Base-by-base conservation (phyloP, 148 eudicot genomes). In the Cornus suecica region DNA sequence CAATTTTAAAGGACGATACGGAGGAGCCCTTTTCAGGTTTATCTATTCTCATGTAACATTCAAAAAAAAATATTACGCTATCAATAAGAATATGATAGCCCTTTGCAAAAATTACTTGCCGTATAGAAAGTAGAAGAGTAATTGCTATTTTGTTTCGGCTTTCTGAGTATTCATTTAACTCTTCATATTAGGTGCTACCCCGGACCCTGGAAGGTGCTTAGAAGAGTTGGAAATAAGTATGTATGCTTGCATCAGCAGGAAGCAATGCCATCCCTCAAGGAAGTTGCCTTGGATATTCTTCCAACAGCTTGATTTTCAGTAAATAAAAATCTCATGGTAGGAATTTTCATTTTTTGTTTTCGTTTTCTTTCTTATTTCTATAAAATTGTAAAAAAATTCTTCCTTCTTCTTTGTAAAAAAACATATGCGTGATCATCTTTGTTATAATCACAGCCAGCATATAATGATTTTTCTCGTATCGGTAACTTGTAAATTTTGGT, bases 1-100 rank as follows among this genome's bases (percentile, higher is more conserved):
- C 84, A 95, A 95, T 79, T 95, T 95, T 69, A 95, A 95, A 86
- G 99, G 99, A 76, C 81, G 82, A 67, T 88, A 84, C 30, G 97
- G 94, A 22, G 99, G 99, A 30, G 82, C 89, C 41, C 99, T 95
- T 79, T 92, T 95, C 94, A 95, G 99, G 99, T 94, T n/a, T 37
- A 5, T 76, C 10, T 60, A 23, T 25, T 48, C 15, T 64, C 63
- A 18, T 72, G 26, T 64, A n/a, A n/a, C n/a, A n/a, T n/a, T n/a
- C n/a, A n/a, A n/a, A n/a, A n/a, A n/a, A n/a, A n/a, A n/a, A n/a
- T n/a, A 48, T 16, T 1, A 48, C 0, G 20, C 54, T 11, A 37
- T 1, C 9, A 6, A 37, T 37, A 37, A 37, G 8, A 37, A 37
- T 37, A 37, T 37, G 9, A 6, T 37, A 6, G 42, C 42, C 9